These are phyloP conservation scores for Truncatella angustata DNA, from an alignment of 2,329 filamentous ascomycete species.

Conservation along the genomic window DNA sequence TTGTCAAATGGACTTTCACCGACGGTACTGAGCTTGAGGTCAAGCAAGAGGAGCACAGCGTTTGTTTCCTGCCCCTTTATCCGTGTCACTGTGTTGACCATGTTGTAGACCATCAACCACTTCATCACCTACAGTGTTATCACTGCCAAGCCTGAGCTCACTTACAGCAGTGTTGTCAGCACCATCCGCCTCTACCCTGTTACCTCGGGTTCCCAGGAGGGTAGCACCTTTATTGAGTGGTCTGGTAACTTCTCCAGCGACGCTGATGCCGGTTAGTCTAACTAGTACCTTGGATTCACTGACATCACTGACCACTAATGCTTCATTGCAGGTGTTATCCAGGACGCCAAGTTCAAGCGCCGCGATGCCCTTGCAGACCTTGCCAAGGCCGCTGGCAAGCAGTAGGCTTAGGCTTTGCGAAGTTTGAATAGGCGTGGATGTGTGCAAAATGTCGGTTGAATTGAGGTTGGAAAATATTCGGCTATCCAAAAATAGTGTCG, in stretches of 20 bases:
- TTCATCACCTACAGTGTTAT: conserved; percentile 75
- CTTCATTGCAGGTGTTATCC: conserved; percentile 57
- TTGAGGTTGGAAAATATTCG: too few relatives aligned
- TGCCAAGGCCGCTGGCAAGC: conserved; percentile 46
- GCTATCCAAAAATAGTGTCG: too few relatives aligned
- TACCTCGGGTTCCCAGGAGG: conserved; percentile 64
- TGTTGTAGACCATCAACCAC: conserved; percentile 62
- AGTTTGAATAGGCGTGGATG: too few relatives aligned
- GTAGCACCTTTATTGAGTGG: conserved; percentile 68
- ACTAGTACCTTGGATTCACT: background rate
- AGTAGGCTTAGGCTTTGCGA: too few relatives aligned
- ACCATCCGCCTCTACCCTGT: conserved; percentile 65
- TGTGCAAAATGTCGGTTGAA: too few relatives aligned
- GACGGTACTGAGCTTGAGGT: conserved; percentile 68
- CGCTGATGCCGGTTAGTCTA: conserved; percentile 62
- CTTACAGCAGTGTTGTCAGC: conserved; percentile 65
- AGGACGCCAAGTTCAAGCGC: conserved; percentile 76
- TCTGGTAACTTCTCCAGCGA: conserved; percentile 68
- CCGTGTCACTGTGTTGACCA: background rate
- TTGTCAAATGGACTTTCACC: conserved; percentile 70
- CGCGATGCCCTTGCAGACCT: conserved; percentile 68
- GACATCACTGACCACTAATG: conserved; percentile 14
- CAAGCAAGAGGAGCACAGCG: conserved; percentile 75
- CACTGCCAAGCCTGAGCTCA: conserved; percentile 61
- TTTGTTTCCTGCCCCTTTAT: conserved; percentile 33